These are phyloP conservation scores for Arabis alpina DNA, from an alignment of 345 rosid species.

Conservation along the genomic window DNA sequence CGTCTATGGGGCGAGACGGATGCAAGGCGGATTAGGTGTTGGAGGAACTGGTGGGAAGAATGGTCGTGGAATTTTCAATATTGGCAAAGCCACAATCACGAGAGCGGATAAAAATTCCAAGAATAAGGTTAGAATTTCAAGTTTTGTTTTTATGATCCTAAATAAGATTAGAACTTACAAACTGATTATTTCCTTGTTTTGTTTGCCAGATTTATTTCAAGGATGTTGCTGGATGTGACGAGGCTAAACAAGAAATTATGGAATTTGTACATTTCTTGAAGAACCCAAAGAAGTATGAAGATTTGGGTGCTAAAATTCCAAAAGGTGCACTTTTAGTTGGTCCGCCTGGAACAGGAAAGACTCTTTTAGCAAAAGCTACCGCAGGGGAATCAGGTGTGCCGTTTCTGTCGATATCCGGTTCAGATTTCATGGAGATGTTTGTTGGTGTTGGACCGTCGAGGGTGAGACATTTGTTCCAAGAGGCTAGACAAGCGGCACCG, in stretches of 20 bases:
- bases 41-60: conserved; percentile 87
- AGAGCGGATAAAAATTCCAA: conserved; percentile 91
- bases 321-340: conserved; percentile 97
- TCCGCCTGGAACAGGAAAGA: conserved; percentile 97
- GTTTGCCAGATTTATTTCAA: conserved; percentile 68
- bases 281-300: conserved; percentile 94
- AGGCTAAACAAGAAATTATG: conserved; percentile 98
- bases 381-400: conserved; percentile 97
- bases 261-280: conserved; percentile 95
- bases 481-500: conserved; percentile 90
- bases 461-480: conserved; percentile 93
- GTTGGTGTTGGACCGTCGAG: conserved; percentile 99
- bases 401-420: conserved; percentile 89
- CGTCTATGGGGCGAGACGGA: conserved; percentile 66
- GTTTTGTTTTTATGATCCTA: neutral
- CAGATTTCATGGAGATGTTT: conserved; percentile 99
- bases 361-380: conserved; percentile 96
- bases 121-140: conserved; percentile 63
- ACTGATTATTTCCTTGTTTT: conserved; percentile 4
- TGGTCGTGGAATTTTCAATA: conserved; percentile 89
- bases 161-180: neutral
- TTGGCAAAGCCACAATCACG: conserved; percentile 86
- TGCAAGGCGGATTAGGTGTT: conserved; percentile 87
- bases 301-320: conserved; percentile 91
- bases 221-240: conserved; percentile 99